Evolutionary conservation across 2,329 filamentous ascomycete species (phyloP), one percentile per base, ranked within the genome.

Genomic region (Alternaria burnsii): DNA sequence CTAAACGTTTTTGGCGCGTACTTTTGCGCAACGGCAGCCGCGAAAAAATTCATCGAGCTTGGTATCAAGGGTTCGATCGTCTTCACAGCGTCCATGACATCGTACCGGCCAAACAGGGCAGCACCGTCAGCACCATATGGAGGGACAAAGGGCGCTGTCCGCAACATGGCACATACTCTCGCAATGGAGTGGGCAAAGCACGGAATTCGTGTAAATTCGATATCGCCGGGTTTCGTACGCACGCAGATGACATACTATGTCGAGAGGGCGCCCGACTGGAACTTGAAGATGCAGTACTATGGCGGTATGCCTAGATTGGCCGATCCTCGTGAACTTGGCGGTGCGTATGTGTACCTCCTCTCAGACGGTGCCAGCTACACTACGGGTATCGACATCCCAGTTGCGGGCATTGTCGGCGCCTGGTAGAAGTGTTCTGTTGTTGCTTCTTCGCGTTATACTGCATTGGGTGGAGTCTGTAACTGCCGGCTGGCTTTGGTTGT

Each of bases 181-280:
- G 91, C 91, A 43, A 91, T 91, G 56, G 92, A 95, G 81, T 94
- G 92, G 91, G 90, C 91, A 72, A 90, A 91, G 81, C 86, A 92
- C 80, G 85, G 86, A 70, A 93, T 94, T 75, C 89, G 91, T 38
- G 91, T 94, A 73, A 95, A 95, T 85, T 90, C 88, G 79, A 93
- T 94, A 80, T 92, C 89, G 7, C 91, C 92, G 20, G 91, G 91
- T 30, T 94, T 94, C 83, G 94, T 94, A 89, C 91, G 94, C 82
- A 95, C 91, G 50, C 78, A 66, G 72, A 83, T 83, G 81, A 83
- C 81, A 2, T 83, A 84, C 67, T 84, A 80, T 70, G 80, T 85
- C 4, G 81, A 83, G 20, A 77, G 79, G 51, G 79, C 82, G 51
- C 78, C 80, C 0, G 84, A 85, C 61, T 85, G 82, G 82, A 80